phyloP scores from a whole-genome alignment of 2,329 filamentous ascomycete genomes.

The Alternaria infectoria region DNA sequence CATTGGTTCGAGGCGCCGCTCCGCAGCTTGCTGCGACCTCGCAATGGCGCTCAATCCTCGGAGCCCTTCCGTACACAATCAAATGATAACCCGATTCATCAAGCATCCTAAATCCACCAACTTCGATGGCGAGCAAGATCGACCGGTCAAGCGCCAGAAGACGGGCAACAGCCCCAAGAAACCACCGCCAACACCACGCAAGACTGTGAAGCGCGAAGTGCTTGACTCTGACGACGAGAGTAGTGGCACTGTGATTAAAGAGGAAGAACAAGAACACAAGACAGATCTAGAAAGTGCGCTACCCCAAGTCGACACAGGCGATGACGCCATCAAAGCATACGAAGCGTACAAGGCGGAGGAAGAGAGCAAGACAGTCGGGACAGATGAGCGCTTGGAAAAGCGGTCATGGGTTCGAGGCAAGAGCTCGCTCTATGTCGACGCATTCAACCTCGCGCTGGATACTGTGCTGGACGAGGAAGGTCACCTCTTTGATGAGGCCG shows the following conservation, averaged over 20 bases:
- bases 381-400: constrained; percentile 61
- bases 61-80: constrained; percentile 55
- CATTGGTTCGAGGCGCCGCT: constrained; percentile 7
- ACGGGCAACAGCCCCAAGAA: constrained; percentile 27
- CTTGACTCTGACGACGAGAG: constrained; percentile 51
- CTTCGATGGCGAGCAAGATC: constrained; percentile 49
- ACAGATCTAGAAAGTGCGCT: constrained; percentile 76
- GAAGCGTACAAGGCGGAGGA: constrained; percentile 70
- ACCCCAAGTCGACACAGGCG: constrained; percentile 67
- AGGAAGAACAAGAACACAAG: constrained; percentile 45
- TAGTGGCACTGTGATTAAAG: constrained; percentile 40
- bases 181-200: constrained; percentile 30
- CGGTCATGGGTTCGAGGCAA: constrained; percentile 74
- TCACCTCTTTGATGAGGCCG: constrained; percentile 83
- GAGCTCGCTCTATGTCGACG: constrained; percentile 95
- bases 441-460: constrained; percentile 89
- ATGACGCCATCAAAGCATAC: constrained; percentile 79
- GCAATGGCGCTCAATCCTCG: constrained; percentile 48
- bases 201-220: constrained; percentile 38
- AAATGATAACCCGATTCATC: constrained; percentile 54
- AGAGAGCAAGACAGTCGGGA: constrained; percentile 44
- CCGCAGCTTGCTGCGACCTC: constrained; percentile 8
- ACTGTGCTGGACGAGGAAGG: constrained; percentile 89
- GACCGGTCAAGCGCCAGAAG: constrained; percentile 53
- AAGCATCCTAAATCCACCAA: constrained; percentile 55